Evolutionary conservation across 1,284 basidiomycete species (phyloP).

Genomic region (Stygiomarasmius scandens): DNA sequence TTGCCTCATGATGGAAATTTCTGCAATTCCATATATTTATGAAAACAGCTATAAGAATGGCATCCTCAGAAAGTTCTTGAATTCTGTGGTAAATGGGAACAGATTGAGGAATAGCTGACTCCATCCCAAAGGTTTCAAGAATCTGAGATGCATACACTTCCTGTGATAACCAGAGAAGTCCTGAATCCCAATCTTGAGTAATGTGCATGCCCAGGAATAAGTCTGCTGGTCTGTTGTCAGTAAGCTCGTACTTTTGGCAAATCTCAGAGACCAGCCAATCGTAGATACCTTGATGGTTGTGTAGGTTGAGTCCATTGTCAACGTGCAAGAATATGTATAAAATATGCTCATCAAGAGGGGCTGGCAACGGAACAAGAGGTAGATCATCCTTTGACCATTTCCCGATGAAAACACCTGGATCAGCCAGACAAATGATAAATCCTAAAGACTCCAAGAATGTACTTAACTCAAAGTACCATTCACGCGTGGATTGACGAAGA

Average conservation of each 20-base stretch:
- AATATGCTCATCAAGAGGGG: no score
- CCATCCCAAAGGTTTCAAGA: neutral
- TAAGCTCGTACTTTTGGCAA: neutral
- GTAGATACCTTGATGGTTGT: constrained; percentile 1
- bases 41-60: no score
- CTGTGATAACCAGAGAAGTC: neutral
- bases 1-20: no score
- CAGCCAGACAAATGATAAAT: constrained; percentile 7
- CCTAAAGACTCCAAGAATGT: constrained; percentile 23
- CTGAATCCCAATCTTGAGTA: neutral
- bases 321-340: neutral
- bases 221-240: neutral
- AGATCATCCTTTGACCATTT: no score
- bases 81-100: neutral
- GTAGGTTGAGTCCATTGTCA: constrained; percentile 4
- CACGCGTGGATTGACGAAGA: constrained; percentile 37
- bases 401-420: no score
- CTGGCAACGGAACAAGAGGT: no score
- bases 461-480: constrained; percentile 33
- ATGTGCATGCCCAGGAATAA: constrained; percentile 1
- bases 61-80: neutral
- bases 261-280: constrained; percentile 1
- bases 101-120: no score
- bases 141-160: neutral
- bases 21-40: no score